These are phyloP conservation scores for Carex scoparia DNA, from an alignment of 176 grass and related monocot species.

Conservation along the genomic window DNA sequence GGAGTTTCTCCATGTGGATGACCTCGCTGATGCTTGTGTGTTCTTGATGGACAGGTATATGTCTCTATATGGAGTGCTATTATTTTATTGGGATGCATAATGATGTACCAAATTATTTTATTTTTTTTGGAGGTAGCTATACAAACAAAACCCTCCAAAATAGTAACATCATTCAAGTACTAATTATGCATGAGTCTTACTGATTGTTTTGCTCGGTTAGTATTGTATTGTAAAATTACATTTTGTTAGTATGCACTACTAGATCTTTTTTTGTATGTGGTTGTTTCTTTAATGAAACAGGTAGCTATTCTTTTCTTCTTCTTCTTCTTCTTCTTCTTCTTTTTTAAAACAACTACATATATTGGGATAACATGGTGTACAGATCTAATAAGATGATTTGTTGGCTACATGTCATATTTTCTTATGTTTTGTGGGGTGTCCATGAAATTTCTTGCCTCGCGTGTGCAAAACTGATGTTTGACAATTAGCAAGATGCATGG, in stretches of 20 bases:
- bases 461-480: not conserved
- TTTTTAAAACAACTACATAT: too few relatives aligned
- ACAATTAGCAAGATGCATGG: not conserved
- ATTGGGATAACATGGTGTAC: not conserved
- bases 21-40: slow-evolving; percentile 33
- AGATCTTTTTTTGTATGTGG: too few relatives aligned
- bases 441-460: not conserved
- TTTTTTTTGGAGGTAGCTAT: not conserved
- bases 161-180: not conserved
- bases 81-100: slow-evolving; percentile 24
- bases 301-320: too few relatives aligned
- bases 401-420: not conserved
- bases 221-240: not conserved
- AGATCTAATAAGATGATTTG: not conserved
- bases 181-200: not conserved
- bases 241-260: not conserved
- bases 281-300: too few relatives aligned
- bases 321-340: too few relatives aligned
- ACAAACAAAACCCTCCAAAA: not conserved
- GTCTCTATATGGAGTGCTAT: not conserved
- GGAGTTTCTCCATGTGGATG: slow-evolving; percentile 68
- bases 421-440: not conserved
- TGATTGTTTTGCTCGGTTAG: not conserved
- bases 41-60: slow-evolving; percentile 19
- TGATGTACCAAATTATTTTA: not conserved